A percentile compares a stretch with the other conserved stretches of the same genome.
Evolutionary conservation across 2,329 filamentous ascomycete species (phyloP).

Genomic region (Colletotrichum chrysophilum): DNA sequence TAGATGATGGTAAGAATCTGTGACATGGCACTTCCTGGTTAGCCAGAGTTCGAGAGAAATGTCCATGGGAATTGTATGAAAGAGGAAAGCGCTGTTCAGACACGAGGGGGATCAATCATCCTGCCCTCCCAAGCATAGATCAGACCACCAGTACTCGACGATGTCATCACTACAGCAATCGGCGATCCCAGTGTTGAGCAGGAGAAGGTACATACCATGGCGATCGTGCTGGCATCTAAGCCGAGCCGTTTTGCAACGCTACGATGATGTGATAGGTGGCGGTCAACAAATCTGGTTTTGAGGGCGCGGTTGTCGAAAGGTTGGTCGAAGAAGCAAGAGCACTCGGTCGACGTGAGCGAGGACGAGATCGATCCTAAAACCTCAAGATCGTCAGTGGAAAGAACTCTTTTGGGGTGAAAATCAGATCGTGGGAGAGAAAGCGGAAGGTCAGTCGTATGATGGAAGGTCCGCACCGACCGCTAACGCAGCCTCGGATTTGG

Average conservation of each 20-base stretch:
- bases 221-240: neutral
- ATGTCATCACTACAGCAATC: neutral
- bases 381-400: neutral
- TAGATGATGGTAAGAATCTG: neutral
- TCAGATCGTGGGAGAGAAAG: neutral
- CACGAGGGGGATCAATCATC: neutral
- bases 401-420: accelerated
- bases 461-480: neutral
- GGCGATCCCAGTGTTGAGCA: neutral
- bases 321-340: neutral
- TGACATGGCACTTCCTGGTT: accelerated
- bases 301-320: neutral
- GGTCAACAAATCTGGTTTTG: no score
- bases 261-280: neutral
- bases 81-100: neutral
- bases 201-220: neutral
- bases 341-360: neutral
- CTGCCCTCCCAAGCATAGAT: neutral
- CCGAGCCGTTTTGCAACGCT: neutral
- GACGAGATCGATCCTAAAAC: neutral
- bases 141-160: neutral
- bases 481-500: neutral
- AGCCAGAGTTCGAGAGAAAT: neutral
- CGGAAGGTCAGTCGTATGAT: neutral
- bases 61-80: accelerated